A percentile compares a stretch with the other conserved stretches of the same genome.
phyloP scores from a whole-genome alignment of 2,329 filamentous ascomycete species.

The Akanthomyces uredinophilus region DNA sequence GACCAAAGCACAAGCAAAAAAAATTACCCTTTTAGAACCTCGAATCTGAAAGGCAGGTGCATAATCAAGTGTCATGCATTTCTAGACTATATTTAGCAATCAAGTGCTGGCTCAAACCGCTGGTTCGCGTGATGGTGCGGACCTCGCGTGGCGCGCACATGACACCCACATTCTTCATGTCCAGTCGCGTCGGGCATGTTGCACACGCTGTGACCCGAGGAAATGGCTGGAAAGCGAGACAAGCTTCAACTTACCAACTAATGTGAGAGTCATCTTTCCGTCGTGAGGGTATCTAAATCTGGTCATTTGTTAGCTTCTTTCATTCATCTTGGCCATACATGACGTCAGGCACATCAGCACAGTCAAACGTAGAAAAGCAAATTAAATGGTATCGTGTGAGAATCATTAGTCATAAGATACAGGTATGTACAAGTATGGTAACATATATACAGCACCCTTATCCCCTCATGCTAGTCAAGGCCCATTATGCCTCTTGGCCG shows the following conservation, averaged over 20 bases:
- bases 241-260: not conserved
- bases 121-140: not conserved
- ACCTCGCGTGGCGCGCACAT: not conserved
- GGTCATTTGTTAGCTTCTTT: not conserved
- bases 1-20: not conserved
- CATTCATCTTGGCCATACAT: not conserved
- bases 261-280: not conserved
- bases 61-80: not conserved
- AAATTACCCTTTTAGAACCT: not conserved
- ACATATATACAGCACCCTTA: conserved; percentile 36
- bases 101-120: not conserved
- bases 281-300: not conserved
- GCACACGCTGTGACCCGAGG: not conserved
- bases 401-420: conserved; percentile 33
- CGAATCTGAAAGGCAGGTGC: not conserved
- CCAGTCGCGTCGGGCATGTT: not conserved
- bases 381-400: conserved; percentile 11
- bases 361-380: not conserved
- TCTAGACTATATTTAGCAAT: not conserved
- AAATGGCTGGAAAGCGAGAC: not conserved
- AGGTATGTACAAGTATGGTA: conserved; percentile 33
- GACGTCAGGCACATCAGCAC: not conserved
- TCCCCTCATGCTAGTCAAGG: conserved; percentile 33
- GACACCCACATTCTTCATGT: not conserved
- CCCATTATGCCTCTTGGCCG: conserved; percentile 38